Evolutionary conservation across 768 basidiomycete genomes (phyloP).

Genomic region (Termitomyces sp.): DNA sequence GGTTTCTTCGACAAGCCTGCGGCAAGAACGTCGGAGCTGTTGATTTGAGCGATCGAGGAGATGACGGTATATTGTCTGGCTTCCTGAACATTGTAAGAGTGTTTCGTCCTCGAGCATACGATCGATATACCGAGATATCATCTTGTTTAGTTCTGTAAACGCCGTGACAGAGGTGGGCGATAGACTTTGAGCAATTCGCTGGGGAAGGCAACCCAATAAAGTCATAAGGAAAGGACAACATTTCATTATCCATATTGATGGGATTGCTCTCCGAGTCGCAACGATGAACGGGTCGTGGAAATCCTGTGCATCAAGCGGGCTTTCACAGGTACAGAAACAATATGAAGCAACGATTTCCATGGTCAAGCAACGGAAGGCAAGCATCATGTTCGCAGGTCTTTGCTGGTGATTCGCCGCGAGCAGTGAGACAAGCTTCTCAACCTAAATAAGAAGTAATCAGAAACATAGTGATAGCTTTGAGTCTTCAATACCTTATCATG

Average conservation of each 20-base stretch:
- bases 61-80: slow-evolving; percentile 22
- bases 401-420: slow-evolving; percentile 16
- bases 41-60: slow-evolving; percentile 17
- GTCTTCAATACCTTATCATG: slow-evolving; percentile 26
- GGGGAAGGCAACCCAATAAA: slow-evolving; percentile 14
- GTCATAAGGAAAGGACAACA: slow-evolving; percentile 29
- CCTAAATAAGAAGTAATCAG: slow-evolving; percentile 20
- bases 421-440: slow-evolving; percentile 28
- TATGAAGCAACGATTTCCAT: slow-evolving; percentile 44
- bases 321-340: slow-evolving; percentile 34
- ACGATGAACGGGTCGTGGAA: slow-evolving; percentile 36
- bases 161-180: slow-evolving; percentile 10
- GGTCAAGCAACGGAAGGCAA: slow-evolving; percentile 40
- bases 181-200: slow-evolving; percentile 10
- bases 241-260: slow-evolving; percentile 31
- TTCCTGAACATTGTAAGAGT: slow-evolving; percentile 12
- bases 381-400: slow-evolving; percentile 33
- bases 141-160: slow-evolving; percentile 11
- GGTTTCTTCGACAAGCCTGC: slow-evolving; percentile 30
- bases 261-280: slow-evolving; percentile 28
- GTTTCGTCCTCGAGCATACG: slow-evolving; percentile 12
- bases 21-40: slow-evolving; percentile 10
- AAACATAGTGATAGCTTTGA: neutral
- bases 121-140: slow-evolving; percentile 18
- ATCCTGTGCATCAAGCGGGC: slow-evolving; percentile 29